Evolutionary conservation across 2,329 filamentous ascomycete genomes (phyloP), one percentile per base, ranked within the genome.

Genomic region (Gaeumannomyces sp.): DNA sequence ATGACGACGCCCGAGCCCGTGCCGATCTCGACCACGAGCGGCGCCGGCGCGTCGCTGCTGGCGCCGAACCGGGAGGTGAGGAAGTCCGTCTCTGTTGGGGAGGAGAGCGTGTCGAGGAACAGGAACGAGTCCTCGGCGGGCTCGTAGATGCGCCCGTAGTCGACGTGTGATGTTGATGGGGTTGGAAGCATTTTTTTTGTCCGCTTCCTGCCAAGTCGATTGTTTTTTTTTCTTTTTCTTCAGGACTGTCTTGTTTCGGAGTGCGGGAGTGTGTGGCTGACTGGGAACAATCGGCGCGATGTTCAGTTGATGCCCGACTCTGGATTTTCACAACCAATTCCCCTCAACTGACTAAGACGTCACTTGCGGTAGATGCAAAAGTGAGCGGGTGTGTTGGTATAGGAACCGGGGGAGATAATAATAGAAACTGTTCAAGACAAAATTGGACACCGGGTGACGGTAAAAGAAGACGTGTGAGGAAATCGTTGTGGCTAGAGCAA

Each of bases 51-150:
- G 69, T 22, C 27, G 68, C 64, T 53, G 64, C 38, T 13, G 67
- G 53, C 64, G 57, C 70, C 65, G 73, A 97, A 96, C 59, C 85
- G 85, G 6, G 77, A 65, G 25, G 81, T 80, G 27, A 97, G 85
- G 75, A 92, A 97, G 29, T 78, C 70, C 4, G 81, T 85, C 77
- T 97, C 92, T 2, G 83, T 75, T 0, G 80, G 66, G 1, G 88
- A 89, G 0, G 93, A 94, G 59, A 99, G 84, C 0, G 93, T 96
- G 78, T 99, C 94, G 35, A 99, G 86, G 61, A 99, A 85, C 59
- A 99, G 85, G 74, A 92, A 99, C 6, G 93, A 97, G 79, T 99
- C 95, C 77, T 99, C 95, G 14, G 94, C 90, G 50, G 95, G 95
- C 74, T 97, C 93, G 78, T 99, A 99, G 70, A 98, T 89, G 64